These are phyloP conservation scores for Simplicillium sp. DNA, from an alignment of 2,329 filamentous ascomycete species.

Conservation along the genomic window DNA sequence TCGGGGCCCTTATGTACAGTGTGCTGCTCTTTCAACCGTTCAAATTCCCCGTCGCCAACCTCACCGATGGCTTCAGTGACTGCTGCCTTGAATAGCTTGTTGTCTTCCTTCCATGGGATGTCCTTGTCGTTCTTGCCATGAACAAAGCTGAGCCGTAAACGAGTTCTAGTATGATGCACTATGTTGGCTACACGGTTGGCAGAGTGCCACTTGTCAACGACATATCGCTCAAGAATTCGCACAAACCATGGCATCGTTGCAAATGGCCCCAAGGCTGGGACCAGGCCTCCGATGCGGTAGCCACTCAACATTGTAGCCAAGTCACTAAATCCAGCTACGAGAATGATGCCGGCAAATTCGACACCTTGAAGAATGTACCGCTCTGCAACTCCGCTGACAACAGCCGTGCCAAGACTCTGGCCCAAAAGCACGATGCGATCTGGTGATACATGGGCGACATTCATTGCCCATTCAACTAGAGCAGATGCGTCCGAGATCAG, in stretches of 20 bases:
- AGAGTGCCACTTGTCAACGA: slow-evolving; percentile 79
- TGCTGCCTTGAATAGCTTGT: slow-evolving; percentile 52
- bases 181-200: slow-evolving; percentile 53
- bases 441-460: slow-evolving; percentile 53
- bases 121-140: slow-evolving; percentile 76
- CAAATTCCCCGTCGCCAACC: slow-evolving; percentile 26
- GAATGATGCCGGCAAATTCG: slow-evolving; percentile 70
- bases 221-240: slow-evolving; percentile 46
- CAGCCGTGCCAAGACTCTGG: slow-evolving; percentile 82
- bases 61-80: slow-evolving; percentile 37
- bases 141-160: slow-evolving; percentile 59
- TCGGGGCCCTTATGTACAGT: slow-evolving; percentile 33
- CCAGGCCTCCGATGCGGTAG: slow-evolving; percentile 68
- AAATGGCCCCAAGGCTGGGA: slow-evolving; percentile 74
- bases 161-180: slow-evolving; percentile 38
- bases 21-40: slow-evolving; percentile 33
- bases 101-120: slow-evolving; percentile 66
- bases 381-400: slow-evolving; percentile 66
- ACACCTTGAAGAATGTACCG: slow-evolving; percentile 51
- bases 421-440: slow-evolving; percentile 72
- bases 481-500: slow-evolving; percentile 71
- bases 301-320: slow-evolving; percentile 63
- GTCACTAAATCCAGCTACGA: slow-evolving; percentile 72
- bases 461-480: slow-evolving; percentile 62
- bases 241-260: slow-evolving; percentile 55